A percentile compares a stretch with the other conserved stretches of the same genome.
Conservation (phyloP, 1,139 yeast species). For the Geotrichum citri-aurantii region DNA sequence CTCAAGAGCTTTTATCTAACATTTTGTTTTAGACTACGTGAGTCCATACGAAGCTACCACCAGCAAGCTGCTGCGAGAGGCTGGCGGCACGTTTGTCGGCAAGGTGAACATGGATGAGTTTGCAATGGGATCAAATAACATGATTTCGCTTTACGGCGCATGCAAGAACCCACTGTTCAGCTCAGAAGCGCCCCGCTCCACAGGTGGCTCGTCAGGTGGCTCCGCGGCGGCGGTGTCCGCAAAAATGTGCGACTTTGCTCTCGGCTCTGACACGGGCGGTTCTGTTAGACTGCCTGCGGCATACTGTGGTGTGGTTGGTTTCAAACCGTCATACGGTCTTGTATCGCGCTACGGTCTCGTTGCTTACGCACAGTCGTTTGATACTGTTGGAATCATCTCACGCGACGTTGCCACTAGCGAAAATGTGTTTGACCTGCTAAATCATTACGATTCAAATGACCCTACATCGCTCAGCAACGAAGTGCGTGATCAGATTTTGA, state of each 20-base stretch:
- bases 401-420: slow-evolving; percentile 42
- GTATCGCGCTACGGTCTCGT: slow-evolving; percentile 88
- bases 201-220: slow-evolving; percentile 97
- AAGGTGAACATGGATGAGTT: slow-evolving; percentile 96
- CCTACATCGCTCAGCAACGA: slow-evolving; percentile 59
- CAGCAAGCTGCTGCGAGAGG: slow-evolving; percentile 45
- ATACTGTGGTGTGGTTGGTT: slow-evolving; percentile 76
- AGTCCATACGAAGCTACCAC: slow-evolving; percentile 86
- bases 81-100: slow-evolving; percentile 58
- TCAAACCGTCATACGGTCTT: slow-evolving; percentile 90
- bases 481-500: slow-evolving; percentile 24
- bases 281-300: slow-evolving; percentile 90
- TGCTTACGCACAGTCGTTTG: slow-evolving; percentile 89
- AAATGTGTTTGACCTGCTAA: slow-evolving; percentile 51
- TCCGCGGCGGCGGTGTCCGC: slow-evolving; percentile 88
- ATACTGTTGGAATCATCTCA: slow-evolving; percentile 83
- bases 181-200: slow-evolving; percentile 38
- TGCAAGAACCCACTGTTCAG: slow-evolving; percentile 56
- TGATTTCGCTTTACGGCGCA: slow-evolving; percentile 56
- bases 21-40: slow-evolving; percentile 39
- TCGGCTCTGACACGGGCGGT: slow-evolving; percentile 98
- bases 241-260: slow-evolving; percentile 55
- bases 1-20: not conserved
- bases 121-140: slow-evolving; percentile 78
- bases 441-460: slow-evolving; percentile 63